Evolutionary conservation across 2,329 filamentous ascomycete species (phyloP).

Genomic region (Aspergillus neoniger): DNA sequence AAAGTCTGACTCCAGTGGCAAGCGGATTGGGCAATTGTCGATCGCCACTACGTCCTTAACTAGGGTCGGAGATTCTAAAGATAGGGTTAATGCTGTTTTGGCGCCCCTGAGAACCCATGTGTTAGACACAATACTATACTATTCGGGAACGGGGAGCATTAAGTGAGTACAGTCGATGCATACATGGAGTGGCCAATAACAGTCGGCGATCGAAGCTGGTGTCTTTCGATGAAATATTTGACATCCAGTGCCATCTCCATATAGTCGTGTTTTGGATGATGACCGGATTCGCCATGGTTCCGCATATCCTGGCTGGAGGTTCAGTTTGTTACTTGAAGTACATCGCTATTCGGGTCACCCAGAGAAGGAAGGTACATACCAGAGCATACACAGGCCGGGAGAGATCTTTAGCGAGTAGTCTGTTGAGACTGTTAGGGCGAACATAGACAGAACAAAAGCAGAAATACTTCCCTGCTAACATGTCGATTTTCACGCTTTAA

Average conservation of each 20-base stretch:
- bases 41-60: constrained; percentile 25
- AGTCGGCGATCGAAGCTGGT: constrained; percentile 14
- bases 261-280: constrained; percentile 44
- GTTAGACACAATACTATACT: no score
- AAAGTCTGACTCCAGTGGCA: constrained; percentile 23
- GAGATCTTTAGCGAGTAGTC: constrained; percentile 9
- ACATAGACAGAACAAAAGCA: no score
- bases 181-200: constrained; percentile 15
- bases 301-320: constrained; percentile 66
- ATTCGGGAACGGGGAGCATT: no score
- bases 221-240: constrained; percentile 22
- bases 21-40: constrained; percentile 25
- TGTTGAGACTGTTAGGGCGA: constrained; percentile 15
- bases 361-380: neutral
- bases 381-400: constrained; percentile 8
- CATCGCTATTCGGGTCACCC: no score
- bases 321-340: neutral
- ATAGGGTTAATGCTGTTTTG: constrained; percentile 26
- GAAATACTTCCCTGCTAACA: constrained; percentile 78
- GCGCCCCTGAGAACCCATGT: neutral
- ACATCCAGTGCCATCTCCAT: constrained; percentile 28
- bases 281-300: constrained; percentile 88
- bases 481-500: constrained; percentile 87
- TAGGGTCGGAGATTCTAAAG: constrained; percentile 22
- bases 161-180: neutral